Evolutionary conservation across 2,329 filamentous ascomycete species (phyloP), one percentile per base, ranked within the genome.

Genomic region (Coniochaeta pulveracea): DNA sequence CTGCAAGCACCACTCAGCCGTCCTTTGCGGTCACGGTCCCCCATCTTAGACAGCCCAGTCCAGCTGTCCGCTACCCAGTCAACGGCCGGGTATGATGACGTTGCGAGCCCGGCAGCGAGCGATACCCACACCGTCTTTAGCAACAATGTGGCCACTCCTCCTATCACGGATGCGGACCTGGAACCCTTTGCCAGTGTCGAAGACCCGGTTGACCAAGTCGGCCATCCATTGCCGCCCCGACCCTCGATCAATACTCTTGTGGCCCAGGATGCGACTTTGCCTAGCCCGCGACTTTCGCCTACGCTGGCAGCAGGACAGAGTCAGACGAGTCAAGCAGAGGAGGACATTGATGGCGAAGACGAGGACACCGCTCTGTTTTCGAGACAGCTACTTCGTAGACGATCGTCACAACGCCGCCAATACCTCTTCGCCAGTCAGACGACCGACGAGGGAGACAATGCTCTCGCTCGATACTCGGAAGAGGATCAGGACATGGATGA

Each of bases 231-330:
- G 34, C 68, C 61, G 12, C 51, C 57, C 28, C 55, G 67, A 19
- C 64, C 71, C 16, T 61, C 60, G 30, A 66, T 88, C 32, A 78
- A 86, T 47, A 80, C 76, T 29, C 69, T 80, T 35, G 74, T 77
- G 36, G 77, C 80, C 24, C 83, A 91, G 52, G 89, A 95, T 62
- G 85, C 85, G 42, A 95, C 85, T 57, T 66, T 98, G 40, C 91
- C 91, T 34, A 98, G 91, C 54, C 91, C 91, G 21, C 88, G 91
- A 48, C 61, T 98, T 36, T 98, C 91, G 17, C 91, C 91, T 4
- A 93, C 89, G 5, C 73, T 93, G 38, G 85, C 84, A 46, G 82
- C 89, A 26, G 65, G 67, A 17, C 67, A 73, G 45, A 51, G 66
- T 6, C 63, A 63, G 15, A 48, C 52, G 2, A 46, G 48, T 17